Base-by-base conservation (phyloP, 331 rosid species). In the Dryas integrifolia region DNA sequence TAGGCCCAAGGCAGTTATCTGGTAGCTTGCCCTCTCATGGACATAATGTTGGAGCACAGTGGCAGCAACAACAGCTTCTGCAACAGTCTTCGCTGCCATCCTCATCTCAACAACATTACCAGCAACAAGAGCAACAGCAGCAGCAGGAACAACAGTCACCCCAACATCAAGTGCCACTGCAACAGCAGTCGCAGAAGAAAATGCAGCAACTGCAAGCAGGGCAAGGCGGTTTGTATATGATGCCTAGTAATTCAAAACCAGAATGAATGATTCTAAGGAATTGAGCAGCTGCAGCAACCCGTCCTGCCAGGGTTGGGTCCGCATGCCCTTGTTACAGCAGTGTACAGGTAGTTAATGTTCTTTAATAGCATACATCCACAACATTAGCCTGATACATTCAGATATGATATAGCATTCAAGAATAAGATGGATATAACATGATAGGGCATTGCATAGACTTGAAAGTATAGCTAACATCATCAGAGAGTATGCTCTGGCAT, bases 261-360 rank as follows among this genome's bases (percentile, higher is more conserved):
- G 96, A 91, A 80, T 89, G 90, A 91, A 82, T 70, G 69, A 64
- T 72, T 86, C 73, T 59, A 74, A 43, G 74, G 78, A 86, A 73
- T 83, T 66, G 77, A 86, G 96, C 87, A 78, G 87, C 83, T 59
- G 72, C 50, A 84, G 73, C 78, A 61, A 79, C 79, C 11, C 59
- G 84, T 82, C 87, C 79, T 77, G 53, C 81, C 85, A 58, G 71
- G 73, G 67, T 83, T 86, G 84, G 82, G 70, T 77, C 81, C 26
- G 69, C 83, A 86, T 84, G 88, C 92, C 86, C 94, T 82, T 88
- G 81, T 75, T 69, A 82, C 86, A 85, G 88, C 90, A 77, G 76
- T 86, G 98, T 88, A 92, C 96, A 92, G 97, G 99, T 95, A 89
- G 55, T 77, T 80, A 58, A 65, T 39, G 48, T 59, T 47, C 69